Conservation (phyloP, 345 rosid species). For the Nephelium lappaceum region DNA sequence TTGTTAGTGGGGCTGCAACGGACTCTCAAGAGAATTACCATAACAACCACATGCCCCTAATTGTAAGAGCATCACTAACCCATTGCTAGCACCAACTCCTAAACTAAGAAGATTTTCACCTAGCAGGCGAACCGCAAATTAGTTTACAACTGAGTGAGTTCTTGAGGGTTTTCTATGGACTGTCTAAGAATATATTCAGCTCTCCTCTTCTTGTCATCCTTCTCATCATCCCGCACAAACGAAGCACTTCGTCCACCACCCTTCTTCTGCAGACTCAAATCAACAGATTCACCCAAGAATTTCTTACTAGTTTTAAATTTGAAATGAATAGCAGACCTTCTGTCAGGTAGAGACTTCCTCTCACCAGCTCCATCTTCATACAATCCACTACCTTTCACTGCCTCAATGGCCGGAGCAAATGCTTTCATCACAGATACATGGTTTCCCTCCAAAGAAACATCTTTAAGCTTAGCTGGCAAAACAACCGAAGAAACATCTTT, state of each 20-base stretch:
- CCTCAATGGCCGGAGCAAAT: constrained; percentile 86
- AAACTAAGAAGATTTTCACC: constrained; percentile 18
- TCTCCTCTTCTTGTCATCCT: constrained; percentile 95
- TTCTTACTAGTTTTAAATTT: constrained; percentile 71
- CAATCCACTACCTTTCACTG: constrained; percentile 50
- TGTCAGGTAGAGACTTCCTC: constrained; percentile 51
- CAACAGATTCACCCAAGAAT: constrained; percentile 60
- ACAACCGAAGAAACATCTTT: constrained; percentile 44
- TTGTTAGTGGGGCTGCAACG: constrained; percentile 27
- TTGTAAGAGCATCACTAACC: constrained; percentile 8
- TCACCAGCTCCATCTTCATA: constrained; percentile 45
- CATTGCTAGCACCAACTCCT: constrained; percentile 25
- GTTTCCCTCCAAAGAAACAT: constrained; percentile 30
- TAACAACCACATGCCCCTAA: constrained; percentile 7
- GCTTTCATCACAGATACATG: constrained; percentile 63
- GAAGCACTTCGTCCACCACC: constrained; percentile 44
- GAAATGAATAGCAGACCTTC: constrained; percentile 56
- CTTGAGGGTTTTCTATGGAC: constrained; percentile 84
- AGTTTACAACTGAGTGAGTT: constrained; percentile 79
- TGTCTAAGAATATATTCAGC: constrained; percentile 88
- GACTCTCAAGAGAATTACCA: constrained; percentile 13
- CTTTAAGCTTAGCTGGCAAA: constrained; percentile 42
- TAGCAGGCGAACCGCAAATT: constrained; percentile 21
- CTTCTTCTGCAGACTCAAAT: constrained; percentile 57
- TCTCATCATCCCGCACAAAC: constrained; percentile 73